These are phyloP conservation scores for Ophidiomyces ophidiicola DNA, from an alignment of 2,329 filamentous ascomycete species.

Conservation along the genomic window DNA sequence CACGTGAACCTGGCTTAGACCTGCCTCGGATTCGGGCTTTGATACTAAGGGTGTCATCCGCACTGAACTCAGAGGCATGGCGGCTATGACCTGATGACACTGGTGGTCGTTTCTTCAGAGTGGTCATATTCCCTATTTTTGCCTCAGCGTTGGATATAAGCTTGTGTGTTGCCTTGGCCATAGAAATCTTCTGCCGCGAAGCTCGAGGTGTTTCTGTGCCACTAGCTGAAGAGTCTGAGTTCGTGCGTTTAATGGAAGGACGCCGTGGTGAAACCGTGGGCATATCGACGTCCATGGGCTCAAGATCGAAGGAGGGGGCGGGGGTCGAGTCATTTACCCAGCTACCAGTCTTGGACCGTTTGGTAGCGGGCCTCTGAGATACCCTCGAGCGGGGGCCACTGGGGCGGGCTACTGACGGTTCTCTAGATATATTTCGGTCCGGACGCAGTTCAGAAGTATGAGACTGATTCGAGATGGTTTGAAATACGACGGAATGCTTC, in stretches of 20 bases:
- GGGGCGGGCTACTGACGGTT: background rate
- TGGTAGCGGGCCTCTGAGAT: background rate
- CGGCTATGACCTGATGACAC: background rate
- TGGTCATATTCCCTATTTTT: constrained; percentile 16
- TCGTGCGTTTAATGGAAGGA: constrained; percentile 5
- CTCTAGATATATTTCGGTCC: constrained; percentile 5
- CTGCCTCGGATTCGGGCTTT: background rate
- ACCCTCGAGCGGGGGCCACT: background rate
- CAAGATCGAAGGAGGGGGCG: constrained; percentile 1
- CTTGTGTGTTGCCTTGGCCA: constrained; percentile 25
- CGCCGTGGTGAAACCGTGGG: background rate
- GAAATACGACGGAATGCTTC: constrained; percentile 36
- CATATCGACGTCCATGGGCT: background rate
- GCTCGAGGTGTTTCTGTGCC: constrained; percentile 19
- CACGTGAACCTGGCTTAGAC: background rate
- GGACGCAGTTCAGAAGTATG: constrained; percentile 28
- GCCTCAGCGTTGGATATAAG: constrained; percentile 23
- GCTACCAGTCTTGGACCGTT: background rate
- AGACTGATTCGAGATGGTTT: constrained; percentile 33
- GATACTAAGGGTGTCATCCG: background rate
- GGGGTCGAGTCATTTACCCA: constrained; percentile 3
- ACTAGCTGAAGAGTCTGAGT: constrained; percentile 15
- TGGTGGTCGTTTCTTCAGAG: background rate
- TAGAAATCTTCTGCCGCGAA: constrained; percentile 12
- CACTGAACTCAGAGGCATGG: background rate